A percentile compares a stretch with the other conserved stretches of the same genome.
Evolutionary conservation across 2,329 filamentous ascomycete species (phyloP).

Genomic region (Ceratocystis harringtonii): DNA sequence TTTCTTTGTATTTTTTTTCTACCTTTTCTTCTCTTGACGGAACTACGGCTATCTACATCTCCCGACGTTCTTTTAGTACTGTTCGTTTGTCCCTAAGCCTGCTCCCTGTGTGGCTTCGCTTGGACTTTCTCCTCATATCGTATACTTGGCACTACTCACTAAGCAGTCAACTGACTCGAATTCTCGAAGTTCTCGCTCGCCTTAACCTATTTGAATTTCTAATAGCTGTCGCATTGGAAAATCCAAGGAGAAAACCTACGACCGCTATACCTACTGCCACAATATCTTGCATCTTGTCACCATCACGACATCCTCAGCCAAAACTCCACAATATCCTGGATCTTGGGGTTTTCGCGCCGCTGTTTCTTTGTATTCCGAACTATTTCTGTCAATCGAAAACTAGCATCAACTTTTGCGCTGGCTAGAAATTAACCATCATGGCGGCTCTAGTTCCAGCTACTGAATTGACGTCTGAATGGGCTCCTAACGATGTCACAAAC

Average conservation of each 20-base stretch:
- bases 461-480: slow-evolving; percentile 16
- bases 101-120: slow-evolving; percentile 5
- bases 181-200: neutral
- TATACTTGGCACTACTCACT: slow-evolving; percentile 6
- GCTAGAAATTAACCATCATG: neutral
- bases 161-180: neutral
- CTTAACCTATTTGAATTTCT: neutral
- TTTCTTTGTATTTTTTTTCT: slow-evolving; percentile 3
- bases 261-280: too few species aligned
- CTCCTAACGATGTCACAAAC: slow-evolving; percentile 17
- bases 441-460: slow-evolving; percentile 8
- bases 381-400: neutral
- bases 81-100: neutral
- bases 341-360: neutral
- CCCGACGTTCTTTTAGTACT: slow-evolving; percentile 2
- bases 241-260: neutral
- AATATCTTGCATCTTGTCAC: too few species aligned
- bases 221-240: neutral
- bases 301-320: too few species aligned
- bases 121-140: slow-evolving; percentile 1
- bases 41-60: neutral
- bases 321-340: too few species aligned
- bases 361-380: neutral
- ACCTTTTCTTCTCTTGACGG: neutral
- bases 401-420: neutral